Evolutionary conservation across 108 stramenopile species (phyloP).

Genomic region (Seminavis robusta): DNA sequence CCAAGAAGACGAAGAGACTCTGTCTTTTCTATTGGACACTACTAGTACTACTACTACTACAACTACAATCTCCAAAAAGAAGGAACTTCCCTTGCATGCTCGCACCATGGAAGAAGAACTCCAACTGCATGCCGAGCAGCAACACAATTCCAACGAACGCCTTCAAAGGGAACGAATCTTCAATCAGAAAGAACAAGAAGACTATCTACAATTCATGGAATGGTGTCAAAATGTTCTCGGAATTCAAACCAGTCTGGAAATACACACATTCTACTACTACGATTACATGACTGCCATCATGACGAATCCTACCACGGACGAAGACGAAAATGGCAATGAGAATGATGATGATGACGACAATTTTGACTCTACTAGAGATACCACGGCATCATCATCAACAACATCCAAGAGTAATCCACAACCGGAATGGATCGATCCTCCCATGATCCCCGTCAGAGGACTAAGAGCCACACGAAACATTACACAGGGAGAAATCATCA

Average conservation of each 20-base stretch:
- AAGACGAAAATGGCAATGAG: constrained; percentile 18
- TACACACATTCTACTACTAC: constrained; percentile 63
- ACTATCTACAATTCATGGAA: constrained; percentile 23
- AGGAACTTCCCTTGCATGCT: too few species aligned
- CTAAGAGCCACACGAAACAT: constrained; percentile 65
- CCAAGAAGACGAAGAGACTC: too few species aligned
- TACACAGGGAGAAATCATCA: constrained; percentile 53
- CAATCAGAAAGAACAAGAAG: background rate
- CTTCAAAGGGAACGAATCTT: too few species aligned
- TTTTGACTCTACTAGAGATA: background rate
- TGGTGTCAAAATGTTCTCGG: constrained; percentile 61
- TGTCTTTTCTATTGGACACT: too few species aligned
- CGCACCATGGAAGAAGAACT: too few species aligned
- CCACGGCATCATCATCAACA: too few species aligned
- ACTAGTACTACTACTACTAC: too few species aligned
- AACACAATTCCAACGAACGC: too few species aligned
- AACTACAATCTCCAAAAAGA: too few species aligned
- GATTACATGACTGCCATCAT: constrained; percentile 53
- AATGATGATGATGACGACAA: constrained; percentile 32
- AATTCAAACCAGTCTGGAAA: constrained; percentile 57
- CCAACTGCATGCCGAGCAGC: too few species aligned
- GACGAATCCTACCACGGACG: constrained; percentile 37
- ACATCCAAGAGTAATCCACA: too few species aligned
- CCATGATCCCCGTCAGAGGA: constrained; percentile 60
- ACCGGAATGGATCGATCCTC: constrained; percentile 15